Percentiles rank a stretch among this genome's conserved stretches.
Conservation (phyloP, 148 eudicot species). For the Drosera capensis region DNA sequence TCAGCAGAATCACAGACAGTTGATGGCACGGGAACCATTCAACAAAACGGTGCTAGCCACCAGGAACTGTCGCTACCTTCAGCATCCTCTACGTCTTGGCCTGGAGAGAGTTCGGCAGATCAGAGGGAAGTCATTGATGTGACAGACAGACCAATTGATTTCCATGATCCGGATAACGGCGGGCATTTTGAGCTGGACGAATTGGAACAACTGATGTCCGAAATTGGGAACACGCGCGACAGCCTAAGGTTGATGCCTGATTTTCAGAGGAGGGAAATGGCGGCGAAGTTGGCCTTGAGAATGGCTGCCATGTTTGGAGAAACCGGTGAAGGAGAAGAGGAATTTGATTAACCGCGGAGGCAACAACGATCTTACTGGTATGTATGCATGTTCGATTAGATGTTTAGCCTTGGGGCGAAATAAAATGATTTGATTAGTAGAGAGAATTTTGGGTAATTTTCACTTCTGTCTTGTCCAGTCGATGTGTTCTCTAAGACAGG, state of each 20-base stretch:
- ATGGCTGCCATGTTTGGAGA: conserved; percentile 97
- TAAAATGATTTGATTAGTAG: too few species aligned
- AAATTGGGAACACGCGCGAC: conserved; percentile 63
- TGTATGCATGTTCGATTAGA: too few species aligned
- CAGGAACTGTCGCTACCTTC: conserved; percentile 25
- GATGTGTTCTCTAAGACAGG: too few species aligned
- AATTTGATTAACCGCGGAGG: not conserved
- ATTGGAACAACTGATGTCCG: conserved; percentile 76
- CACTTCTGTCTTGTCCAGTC: too few species aligned
- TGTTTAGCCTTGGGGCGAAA: too few species aligned
- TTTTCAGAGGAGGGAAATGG: conserved; percentile 96
- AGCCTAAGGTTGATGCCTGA: conserved; percentile 84
- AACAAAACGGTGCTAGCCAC: conserved; percentile 8
- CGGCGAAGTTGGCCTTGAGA: conserved; percentile 75
- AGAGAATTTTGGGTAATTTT: too few species aligned
- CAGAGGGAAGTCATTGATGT: conserved; percentile 12
- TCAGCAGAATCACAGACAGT: conserved; percentile 6
- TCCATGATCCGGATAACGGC: conserved; percentile 29
- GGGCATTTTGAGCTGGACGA: conserved; percentile 55
- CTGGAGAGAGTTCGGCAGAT: conserved; percentile 19
- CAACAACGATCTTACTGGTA: too few species aligned
- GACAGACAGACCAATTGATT: conserved; percentile 10
- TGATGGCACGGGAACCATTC: conserved; percentile 11
- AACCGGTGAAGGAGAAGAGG: conserved; percentile 47
- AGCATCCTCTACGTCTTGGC: conserved; percentile 11